These are phyloP conservation scores for Parietichytrium sp. DNA, from an alignment of 108 stramenopile genomes.

Conservation along the genomic window DNA sequence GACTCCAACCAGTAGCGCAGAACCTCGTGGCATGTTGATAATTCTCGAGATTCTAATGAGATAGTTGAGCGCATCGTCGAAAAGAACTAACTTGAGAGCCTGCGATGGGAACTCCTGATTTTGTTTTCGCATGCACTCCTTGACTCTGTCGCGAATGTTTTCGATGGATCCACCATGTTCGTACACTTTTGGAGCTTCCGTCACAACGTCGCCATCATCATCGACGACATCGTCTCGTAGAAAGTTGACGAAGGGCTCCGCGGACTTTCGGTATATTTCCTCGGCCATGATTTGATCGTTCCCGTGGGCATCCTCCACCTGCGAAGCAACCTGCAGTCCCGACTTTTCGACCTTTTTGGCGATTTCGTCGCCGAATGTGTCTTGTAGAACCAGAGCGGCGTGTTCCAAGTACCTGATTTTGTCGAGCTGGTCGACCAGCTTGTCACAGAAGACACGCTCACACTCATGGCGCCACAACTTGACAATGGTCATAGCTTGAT, in stretches of 20 bases:
- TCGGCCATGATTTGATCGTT: constrained; percentile 46
- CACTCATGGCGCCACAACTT: constrained; percentile 83
- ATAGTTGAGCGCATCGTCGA: constrained; percentile 84
- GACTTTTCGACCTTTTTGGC: background rate
- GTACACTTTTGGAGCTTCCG: constrained; percentile 81
- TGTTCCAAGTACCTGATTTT: constrained; percentile 53
- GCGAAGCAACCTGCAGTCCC: constrained; percentile 49
- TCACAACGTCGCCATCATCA: constrained; percentile 73
- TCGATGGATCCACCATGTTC: constrained; percentile 77
- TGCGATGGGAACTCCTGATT: constrained; percentile 77
- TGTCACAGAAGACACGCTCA: constrained; percentile 80
- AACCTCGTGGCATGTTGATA: constrained; percentile 81
- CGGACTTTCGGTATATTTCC: constrained; percentile 39
- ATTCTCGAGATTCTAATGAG: constrained; percentile 76
- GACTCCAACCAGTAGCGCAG: constrained; percentile 79
- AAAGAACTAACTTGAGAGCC: constrained; percentile 81
- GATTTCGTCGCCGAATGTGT: constrained; percentile 64
- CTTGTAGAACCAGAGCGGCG: constrained; percentile 34
- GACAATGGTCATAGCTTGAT: constrained; percentile 55
- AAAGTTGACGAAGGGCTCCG: constrained; percentile 82
- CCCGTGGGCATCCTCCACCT: constrained; percentile 57
- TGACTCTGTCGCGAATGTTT: constrained; percentile 70
- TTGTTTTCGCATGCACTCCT: constrained; percentile 72
- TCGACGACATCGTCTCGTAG: constrained; percentile 76
- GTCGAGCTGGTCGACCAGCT: constrained; percentile 77